Evolutionary conservation across 2,329 filamentous ascomycete species (phyloP).

Genomic region (Ophiostoma sp.): DNA sequence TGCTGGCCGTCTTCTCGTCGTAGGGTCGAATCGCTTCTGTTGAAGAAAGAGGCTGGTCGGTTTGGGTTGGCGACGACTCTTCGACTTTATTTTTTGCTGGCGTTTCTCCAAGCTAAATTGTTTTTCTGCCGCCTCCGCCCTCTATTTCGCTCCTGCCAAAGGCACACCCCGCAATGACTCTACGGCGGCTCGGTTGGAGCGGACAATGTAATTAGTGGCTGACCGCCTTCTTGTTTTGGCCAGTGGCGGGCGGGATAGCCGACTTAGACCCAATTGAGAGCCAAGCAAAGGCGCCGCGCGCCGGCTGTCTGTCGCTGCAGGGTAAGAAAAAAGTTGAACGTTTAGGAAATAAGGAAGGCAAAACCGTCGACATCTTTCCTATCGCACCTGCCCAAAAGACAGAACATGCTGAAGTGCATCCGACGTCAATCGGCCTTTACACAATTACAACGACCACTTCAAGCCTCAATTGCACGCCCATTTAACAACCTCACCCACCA

Average conservation of each 20-base stretch:
- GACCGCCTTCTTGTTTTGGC: constrained; percentile 25
- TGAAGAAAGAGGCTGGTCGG: not conserved
- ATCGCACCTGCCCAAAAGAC: not conserved
- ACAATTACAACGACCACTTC: not conserved
- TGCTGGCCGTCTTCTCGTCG: not conserved
- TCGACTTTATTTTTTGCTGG: constrained; percentile 9
- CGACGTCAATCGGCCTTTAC: not conserved
- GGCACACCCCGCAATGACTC: constrained; percentile 24
- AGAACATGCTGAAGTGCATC: constrained; percentile 6
- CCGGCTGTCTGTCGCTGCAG: not conserved
- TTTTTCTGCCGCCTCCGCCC: constrained; percentile 20
- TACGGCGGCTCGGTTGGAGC: constrained; percentile 19
- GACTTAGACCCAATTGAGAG: not conserved
- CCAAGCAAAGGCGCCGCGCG: not conserved
- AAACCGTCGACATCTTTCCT: not conserved
- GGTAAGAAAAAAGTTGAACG: not conserved
- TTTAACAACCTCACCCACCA: not conserved
- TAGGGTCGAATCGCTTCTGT: not conserved
- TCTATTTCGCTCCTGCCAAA: not conserved
- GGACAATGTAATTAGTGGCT: not conserved
- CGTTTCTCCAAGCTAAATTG: not conserved
- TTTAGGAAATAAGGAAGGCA: not conserved
- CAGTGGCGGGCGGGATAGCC: not conserved
- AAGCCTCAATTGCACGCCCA: not conserved
- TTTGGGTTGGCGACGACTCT: constrained; percentile 23